phyloP scores from a whole-genome alignment of 1,284 basidiomycete species.

The Ceratobasidium sp. region DNA sequence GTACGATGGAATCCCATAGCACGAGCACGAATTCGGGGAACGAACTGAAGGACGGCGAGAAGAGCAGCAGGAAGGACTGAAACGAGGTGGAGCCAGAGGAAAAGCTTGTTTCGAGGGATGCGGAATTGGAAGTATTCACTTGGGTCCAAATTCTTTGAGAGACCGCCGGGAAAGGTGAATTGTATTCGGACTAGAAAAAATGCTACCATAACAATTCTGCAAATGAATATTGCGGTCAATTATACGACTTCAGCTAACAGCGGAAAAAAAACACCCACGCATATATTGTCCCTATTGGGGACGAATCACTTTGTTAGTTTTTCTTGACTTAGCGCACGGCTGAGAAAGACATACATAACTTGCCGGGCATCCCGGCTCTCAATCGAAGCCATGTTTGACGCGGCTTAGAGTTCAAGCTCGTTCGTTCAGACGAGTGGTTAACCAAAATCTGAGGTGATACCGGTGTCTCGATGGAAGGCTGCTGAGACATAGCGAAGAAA shows the following conservation, averaged over 20 bases:
- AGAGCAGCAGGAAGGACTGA: conserved; percentile 22
- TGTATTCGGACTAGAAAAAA: not conserved
- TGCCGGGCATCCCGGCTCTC: not conserved
- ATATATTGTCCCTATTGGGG: conserved; percentile 1
- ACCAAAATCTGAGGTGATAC: no score
- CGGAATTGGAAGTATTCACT: conserved; percentile 24
- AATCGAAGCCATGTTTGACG: not conserved
- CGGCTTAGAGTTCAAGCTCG: no score
- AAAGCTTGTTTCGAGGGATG: not conserved
- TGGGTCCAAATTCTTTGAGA: not conserved
- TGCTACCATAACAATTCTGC: not conserved
- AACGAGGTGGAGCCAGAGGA: conserved; percentile 24
- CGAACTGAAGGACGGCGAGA: conserved; percentile 11
- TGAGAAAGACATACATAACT: not conserved
- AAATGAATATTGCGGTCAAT: not conserved
- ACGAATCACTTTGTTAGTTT: not conserved
- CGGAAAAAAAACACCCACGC: not conserved
- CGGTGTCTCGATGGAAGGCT: no score
- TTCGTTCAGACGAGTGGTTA: no score
- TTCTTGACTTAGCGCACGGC: not conserved
- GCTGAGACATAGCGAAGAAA: no score
- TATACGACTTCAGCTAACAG: not conserved
- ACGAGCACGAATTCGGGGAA: conserved; percentile 26
- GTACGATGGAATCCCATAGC: conserved; percentile 13
- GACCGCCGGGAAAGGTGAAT: conserved; percentile 9